Percentiles rank a stretch among this genome's conserved stretches.
These are phyloP conservation scores for Sugiyamaella lignohabitans DNA, from an alignment of 805 yeast species.

Conservation along the genomic window DNA sequence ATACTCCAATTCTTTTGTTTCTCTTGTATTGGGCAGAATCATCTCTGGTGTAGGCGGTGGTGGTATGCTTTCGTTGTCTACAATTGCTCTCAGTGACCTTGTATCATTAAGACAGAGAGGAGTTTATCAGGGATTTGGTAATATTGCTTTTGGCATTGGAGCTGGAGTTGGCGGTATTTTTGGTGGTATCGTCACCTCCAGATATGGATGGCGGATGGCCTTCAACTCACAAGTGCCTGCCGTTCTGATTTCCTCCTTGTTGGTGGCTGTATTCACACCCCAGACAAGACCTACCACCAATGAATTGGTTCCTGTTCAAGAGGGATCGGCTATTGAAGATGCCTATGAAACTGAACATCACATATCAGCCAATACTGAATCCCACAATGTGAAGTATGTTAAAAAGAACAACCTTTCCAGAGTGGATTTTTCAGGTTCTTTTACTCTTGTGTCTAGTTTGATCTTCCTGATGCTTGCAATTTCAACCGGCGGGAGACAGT, in stretches of 20 bases:
- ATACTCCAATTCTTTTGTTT: constrained; percentile 44
- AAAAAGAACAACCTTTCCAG: constrained; percentile 44
- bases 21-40: constrained; percentile 65
- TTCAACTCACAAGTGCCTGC: constrained; percentile 38
- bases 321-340: constrained; percentile 29
- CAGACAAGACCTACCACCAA: not conserved
- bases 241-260: constrained; percentile 32
- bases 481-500: constrained; percentile 56
- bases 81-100: constrained; percentile 70
- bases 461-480: constrained; percentile 57
- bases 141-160: constrained; percentile 70
- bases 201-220: constrained; percentile 58
- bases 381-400: constrained; percentile 18
- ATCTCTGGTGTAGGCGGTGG: constrained; percentile 91
- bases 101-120: constrained; percentile 75
- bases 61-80: constrained; percentile 68
- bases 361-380: not conserved
- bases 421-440: constrained; percentile 63
- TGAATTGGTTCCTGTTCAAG: constrained; percentile 19
- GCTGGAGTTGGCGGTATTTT: constrained; percentile 61
- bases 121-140: constrained; percentile 74
- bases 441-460: constrained; percentile 51
- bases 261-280: constrained; percentile 20
- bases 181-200: constrained; percentile 48
- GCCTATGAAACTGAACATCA: constrained; percentile 47